Evolutionary conservation across 2,329 filamentous ascomycete genomes (phyloP).

Genomic region (Fusarium chuoi): DNA sequence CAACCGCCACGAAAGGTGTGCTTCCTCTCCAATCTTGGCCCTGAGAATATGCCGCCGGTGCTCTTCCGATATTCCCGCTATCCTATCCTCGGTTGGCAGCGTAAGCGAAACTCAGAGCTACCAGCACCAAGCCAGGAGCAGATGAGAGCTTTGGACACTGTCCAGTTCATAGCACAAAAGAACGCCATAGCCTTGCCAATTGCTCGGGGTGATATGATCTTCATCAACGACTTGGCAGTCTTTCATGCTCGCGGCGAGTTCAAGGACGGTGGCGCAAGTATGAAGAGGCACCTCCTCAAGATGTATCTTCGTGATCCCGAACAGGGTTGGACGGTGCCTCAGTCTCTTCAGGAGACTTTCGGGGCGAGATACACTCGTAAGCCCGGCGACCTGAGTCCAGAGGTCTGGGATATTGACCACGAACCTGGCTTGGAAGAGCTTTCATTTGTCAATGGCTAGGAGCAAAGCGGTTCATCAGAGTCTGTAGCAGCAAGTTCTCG

Average conservation of each 20-base stretch:
- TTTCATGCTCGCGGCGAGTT: neutral
- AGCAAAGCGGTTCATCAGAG: neutral
- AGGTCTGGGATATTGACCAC: neutral
- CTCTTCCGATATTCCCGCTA: neutral
- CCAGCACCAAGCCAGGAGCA: neutral
- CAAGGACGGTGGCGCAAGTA: rapidly evolving
- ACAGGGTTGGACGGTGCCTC: neutral
- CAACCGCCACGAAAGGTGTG: neutral
- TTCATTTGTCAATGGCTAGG: neutral
- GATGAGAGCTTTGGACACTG: neutral
- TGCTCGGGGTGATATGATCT: no score
- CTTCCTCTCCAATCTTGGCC: neutral
- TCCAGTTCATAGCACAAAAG: neutral
- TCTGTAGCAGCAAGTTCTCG: neutral
- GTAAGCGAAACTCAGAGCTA: neutral
- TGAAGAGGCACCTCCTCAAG: neutral
- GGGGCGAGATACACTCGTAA: neutral
- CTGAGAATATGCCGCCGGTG: neutral
- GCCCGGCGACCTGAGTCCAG: neutral
- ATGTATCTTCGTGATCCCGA: neutral
- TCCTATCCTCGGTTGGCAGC: neutral
- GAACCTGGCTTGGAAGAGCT: neutral
- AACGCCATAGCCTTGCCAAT: neutral
- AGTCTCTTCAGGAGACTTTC: neutral
- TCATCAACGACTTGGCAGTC: neutral